phyloP scores from a whole-genome alignment of 208 protist genomes.

The Zelonia costaricensis region DNA sequence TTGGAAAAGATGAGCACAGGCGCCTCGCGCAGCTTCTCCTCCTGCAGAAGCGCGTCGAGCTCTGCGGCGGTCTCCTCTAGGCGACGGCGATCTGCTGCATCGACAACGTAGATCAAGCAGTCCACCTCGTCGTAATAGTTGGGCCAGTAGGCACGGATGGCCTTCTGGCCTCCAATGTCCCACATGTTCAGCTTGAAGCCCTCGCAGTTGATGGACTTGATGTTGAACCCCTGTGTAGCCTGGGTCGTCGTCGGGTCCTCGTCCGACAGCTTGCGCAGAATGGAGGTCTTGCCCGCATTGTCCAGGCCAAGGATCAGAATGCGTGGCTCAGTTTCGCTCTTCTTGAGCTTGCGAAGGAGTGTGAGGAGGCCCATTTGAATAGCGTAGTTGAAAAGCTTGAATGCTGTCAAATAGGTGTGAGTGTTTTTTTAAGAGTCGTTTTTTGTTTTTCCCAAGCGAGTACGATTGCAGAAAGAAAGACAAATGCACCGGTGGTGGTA shows the following conservation, averaged over 20 bases:
- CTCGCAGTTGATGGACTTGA: conserved; percentile 96
- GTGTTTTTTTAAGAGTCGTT: neutral
- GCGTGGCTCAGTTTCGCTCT: conserved; percentile 93
- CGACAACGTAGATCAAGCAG: conserved; percentile 97
- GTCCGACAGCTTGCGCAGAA: conserved; percentile 95
- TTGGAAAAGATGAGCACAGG: conserved; percentile 97
- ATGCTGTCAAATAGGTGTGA: neutral
- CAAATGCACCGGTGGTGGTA: too few relatives aligned
- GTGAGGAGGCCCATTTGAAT: conserved; percentile 95
- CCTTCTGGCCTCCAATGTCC: conserved; percentile 98
- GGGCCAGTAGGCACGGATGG: conserved; percentile 97
- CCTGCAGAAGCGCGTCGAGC: conserved; percentile 92
- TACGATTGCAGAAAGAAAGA: too few relatives aligned
- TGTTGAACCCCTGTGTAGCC: conserved; percentile 98
- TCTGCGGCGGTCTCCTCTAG: conserved; percentile 95
- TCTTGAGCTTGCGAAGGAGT: conserved; percentile 93
- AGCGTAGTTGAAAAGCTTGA: neutral
- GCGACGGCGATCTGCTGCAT: conserved; percentile 92
- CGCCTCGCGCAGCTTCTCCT: conserved; percentile 94
- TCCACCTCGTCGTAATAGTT: conserved; percentile 98
- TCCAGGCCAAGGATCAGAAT: conserved; percentile 98
- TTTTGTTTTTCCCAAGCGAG: too few relatives aligned
- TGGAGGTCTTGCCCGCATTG: conserved; percentile 99
- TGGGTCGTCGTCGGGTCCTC: conserved; percentile 96
- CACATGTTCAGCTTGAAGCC: conserved; percentile 98